These are phyloP conservation scores for Wickerhamiella shivajii DNA, from an alignment of 805 yeast species.

Conservation along the genomic window DNA sequence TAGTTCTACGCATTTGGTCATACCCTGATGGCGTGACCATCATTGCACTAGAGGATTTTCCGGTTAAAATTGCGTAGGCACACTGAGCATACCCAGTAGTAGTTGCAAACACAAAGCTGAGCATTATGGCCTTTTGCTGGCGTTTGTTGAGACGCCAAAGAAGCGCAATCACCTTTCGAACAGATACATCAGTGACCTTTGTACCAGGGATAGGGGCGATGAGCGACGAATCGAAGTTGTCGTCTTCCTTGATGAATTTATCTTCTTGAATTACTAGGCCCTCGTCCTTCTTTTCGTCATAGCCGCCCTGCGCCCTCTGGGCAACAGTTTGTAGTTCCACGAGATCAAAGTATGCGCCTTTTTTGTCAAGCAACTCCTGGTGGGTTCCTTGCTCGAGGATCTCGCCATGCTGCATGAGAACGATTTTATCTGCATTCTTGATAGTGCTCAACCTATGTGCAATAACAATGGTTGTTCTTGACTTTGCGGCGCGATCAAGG, in stretches of 20 bases:
- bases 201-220: conserved; percentile 13
- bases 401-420: conserved; percentile 37
- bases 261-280: conserved; percentile 1
- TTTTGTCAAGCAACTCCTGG: conserved; percentile 22
- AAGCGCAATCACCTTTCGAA: conserved; percentile 7
- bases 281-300: not conserved
- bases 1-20: conserved; percentile 23
- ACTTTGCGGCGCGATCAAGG: conserved; percentile 24
- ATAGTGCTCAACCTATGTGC: conserved; percentile 47
- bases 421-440: conserved; percentile 40
- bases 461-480: conserved; percentile 39
- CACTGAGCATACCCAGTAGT: conserved; percentile 28
- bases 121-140: conserved; percentile 17
- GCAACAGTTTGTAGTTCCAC: conserved; percentile 27
- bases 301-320: not conserved
- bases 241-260: not conserved
- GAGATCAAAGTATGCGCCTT: conserved; percentile 22
- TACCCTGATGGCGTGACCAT: conserved; percentile 23
- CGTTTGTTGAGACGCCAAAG: conserved; percentile 17
- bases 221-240: not conserved
- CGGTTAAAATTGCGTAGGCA: conserved; percentile 26
- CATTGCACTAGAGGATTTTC: conserved; percentile 24
- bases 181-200: conserved; percentile 4
- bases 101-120: conserved; percentile 20
- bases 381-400: conserved; percentile 36